These are phyloP conservation scores for Aulographum hederae DNA, from an alignment of 2,329 filamentous ascomycete species.

Conservation along the genomic window DNA sequence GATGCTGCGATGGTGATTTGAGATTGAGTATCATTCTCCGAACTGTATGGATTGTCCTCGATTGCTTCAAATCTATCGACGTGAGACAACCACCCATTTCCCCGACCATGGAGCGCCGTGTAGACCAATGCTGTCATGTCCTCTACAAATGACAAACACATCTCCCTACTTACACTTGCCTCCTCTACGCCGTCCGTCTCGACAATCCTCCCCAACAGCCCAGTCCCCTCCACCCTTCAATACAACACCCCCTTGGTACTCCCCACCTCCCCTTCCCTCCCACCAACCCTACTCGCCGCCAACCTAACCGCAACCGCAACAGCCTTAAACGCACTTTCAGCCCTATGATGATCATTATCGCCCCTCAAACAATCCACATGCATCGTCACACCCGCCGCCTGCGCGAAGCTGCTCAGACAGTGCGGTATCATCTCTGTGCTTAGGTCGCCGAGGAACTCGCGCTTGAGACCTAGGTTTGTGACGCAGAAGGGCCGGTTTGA, in stretches of 20 bases:
- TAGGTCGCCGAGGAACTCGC: conserved; percentile 86
- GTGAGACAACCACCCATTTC: too few relatives aligned
- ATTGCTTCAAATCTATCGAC: too few relatives aligned
- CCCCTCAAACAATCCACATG: conserved; percentile 87
- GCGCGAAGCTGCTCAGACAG: conserved; percentile 84
- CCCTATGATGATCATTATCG: conserved; percentile 87
- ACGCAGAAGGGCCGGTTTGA: conserved; percentile 81
- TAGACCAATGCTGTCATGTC: too few relatives aligned
- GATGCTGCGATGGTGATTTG: too few relatives aligned
- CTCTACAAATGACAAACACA: too few relatives aligned
- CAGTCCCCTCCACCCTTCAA: too few relatives aligned
- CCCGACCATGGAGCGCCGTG: too few relatives aligned
- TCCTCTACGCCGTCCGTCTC: too few relatives aligned
- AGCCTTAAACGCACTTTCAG: conserved; percentile 95
- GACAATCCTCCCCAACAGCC: too few relatives aligned
- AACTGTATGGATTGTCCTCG: too few relatives aligned
- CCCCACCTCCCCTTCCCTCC: conserved; percentile 78
- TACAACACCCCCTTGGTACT: conserved; percentile 88
- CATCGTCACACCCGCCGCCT: conserved; percentile 76
- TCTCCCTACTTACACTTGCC: too few relatives aligned
- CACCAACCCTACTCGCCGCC: conserved; percentile 57
- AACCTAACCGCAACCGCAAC: conserved; percentile 68
- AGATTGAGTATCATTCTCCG: too few relatives aligned
- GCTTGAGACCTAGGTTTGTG: conserved; percentile 63
- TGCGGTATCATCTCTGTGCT: conserved; percentile 96